phyloP scores from a whole-genome alignment of 495 filamentous ascomycete species.

The Hypoxylon trugodes region DNA sequence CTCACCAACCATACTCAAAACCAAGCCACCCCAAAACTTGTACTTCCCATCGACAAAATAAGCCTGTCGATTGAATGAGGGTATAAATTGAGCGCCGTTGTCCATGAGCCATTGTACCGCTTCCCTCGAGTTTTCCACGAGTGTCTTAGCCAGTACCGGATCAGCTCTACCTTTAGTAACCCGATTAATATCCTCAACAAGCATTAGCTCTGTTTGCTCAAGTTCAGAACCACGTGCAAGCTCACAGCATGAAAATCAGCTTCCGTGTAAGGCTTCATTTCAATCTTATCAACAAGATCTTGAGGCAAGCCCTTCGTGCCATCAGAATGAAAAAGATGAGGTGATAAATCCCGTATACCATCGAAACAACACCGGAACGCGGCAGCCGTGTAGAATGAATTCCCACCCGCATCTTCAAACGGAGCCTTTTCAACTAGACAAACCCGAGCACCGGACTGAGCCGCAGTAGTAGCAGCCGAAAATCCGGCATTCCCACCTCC shows the following conservation, averaged over 20 bases:
- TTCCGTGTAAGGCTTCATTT: conserved; percentile 44
- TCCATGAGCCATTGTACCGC: conserved; percentile 63
- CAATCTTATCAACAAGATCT: conserved; percentile 54
- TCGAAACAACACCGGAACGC: conserved; percentile 60
- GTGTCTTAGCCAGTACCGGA: conserved; percentile 48
- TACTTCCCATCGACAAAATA: conserved; percentile 62
- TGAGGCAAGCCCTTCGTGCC: conserved; percentile 49
- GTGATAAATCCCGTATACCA: conserved; percentile 57
- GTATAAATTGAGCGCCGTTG: conserved; percentile 62
- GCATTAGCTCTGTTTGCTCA: neutral
- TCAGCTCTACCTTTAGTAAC: conserved; percentile 60
- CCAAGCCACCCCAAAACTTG: conserved; percentile 71
- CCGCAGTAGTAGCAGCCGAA: conserved; percentile 60
- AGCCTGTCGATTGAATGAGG: conserved; percentile 69
- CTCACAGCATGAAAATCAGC: conserved; percentile 38
- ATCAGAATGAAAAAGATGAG: conserved; percentile 38
- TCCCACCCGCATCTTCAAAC: conserved; percentile 62
- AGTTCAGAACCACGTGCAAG: neutral
- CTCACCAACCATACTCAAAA: conserved; percentile 63
- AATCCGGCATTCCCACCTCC: conserved; percentile 69
- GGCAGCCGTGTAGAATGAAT: conserved; percentile 67
- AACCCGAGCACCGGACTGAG: conserved; percentile 49
- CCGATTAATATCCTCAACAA: conserved; percentile 55
- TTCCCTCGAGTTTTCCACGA: conserved; percentile 58
- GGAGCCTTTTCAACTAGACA: conserved; percentile 64